These are phyloP conservation scores for Hyphopichia buzzinii DNA, from an alignment of 1,139 yeast genomes.

Conservation along the genomic window DNA sequence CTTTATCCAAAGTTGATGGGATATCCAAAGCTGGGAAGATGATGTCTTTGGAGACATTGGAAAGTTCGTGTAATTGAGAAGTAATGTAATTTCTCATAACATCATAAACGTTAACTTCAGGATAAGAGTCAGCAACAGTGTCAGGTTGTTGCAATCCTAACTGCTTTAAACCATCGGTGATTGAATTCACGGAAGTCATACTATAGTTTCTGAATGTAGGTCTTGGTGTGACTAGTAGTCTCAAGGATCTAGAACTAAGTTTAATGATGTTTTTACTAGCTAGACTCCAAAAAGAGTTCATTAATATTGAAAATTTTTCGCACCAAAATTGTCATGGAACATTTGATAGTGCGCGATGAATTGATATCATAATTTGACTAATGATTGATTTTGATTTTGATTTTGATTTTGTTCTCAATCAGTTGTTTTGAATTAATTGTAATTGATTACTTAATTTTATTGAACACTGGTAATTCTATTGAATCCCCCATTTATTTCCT, in stretches of 20 bases:
- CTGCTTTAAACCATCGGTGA: slow-evolving; percentile 33
- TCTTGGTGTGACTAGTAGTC: neutral
- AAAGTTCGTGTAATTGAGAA: slow-evolving; percentile 66
- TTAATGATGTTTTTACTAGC: slow-evolving; percentile 5
- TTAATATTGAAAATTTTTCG: slow-evolving; percentile 12
- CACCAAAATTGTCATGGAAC: neutral
- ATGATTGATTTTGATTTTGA: no score
- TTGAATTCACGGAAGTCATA: slow-evolving; percentile 20
- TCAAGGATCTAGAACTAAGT: neutral
- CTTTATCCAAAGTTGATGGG: slow-evolving; percentile 83
- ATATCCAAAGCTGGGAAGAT: slow-evolving; percentile 88
- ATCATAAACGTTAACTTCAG: slow-evolving; percentile 75
- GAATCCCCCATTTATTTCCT: no score
- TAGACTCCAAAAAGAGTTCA: slow-evolving; percentile 12
- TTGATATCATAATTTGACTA: no score
- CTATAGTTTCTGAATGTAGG: slow-evolving; percentile 4
- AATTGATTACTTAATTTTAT: no score
- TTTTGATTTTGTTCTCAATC: no score
- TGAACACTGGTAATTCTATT: no score
- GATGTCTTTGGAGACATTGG: slow-evolving; percentile 66
- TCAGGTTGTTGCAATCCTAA: slow-evolving; percentile 37
- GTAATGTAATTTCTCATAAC: slow-evolving; percentile 87
- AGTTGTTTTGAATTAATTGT: no score
- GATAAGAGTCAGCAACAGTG: slow-evolving; percentile 46
- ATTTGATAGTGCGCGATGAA: slow-evolving; percentile 3